A percentile compares a stretch with the other conserved stretches of the same genome.
Evolutionary conservation across 1,284 basidiomycete genomes (phyloP).

Genomic region (Xerocomus minutiporus): DNA sequence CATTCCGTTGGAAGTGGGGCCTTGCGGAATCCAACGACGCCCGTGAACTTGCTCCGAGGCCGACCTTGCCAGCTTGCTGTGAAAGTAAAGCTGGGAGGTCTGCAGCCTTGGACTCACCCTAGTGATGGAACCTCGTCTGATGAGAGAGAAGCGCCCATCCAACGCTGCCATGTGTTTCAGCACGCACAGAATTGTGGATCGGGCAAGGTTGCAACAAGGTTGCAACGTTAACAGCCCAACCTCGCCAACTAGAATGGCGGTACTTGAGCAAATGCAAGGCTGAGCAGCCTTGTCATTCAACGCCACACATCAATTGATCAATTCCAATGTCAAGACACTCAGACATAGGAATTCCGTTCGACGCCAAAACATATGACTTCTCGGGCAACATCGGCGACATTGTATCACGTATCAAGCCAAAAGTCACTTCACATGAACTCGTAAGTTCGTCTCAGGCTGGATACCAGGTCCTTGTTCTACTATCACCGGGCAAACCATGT

Average conservation of each 20-base stretch:
- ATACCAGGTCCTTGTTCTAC: neutral
- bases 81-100: neutral
- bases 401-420: slow-evolving; percentile 1
- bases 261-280: slow-evolving; percentile 19
- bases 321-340: neutral
- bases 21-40: slow-evolving; percentile 2
- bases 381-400: neutral
- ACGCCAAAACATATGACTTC: neutral
- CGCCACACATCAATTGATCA: slow-evolving; percentile 25
- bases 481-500: slow-evolving; percentile 6
- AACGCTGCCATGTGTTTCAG: slow-evolving; percentile 22
- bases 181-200: slow-evolving; percentile 12
- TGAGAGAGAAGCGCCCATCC: neutral
- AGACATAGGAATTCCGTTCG: slow-evolving; percentile 2
- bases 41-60: slow-evolving; percentile 2
- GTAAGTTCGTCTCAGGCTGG: neutral
- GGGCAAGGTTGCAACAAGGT: slow-evolving; percentile 28
- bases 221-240: slow-evolving; percentile 28
- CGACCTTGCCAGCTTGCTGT: neutral
- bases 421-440: neutral
- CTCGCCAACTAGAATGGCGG: slow-evolving; percentile 18
- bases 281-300: slow-evolving; percentile 10
- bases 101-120: neutral
- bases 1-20: neutral
- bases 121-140: neutral